Conservation (phyloP, 177 flowering plant species). For the Vitis hybrid region DNA sequence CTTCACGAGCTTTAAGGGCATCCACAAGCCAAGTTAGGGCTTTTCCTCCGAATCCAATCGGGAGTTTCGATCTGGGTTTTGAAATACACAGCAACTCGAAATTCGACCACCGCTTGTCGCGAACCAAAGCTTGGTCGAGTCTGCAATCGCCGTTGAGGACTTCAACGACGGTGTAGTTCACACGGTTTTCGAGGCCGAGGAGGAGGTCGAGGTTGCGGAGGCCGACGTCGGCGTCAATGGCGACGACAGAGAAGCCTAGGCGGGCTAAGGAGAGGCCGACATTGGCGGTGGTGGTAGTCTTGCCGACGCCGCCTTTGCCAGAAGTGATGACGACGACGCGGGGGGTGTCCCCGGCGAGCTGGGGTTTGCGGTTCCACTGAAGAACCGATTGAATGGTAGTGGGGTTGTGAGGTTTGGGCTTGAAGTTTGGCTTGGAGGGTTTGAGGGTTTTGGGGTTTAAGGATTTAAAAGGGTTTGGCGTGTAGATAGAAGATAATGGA, state of each 20-base stretch:
- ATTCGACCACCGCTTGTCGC: conserved; percentile 95
- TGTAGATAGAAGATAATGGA: conserved; percentile 22
- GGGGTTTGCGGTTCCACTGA: conserved; percentile 85
- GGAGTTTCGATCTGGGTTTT: conserved; percentile 86
- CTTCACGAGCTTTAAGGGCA: conserved; percentile 64
- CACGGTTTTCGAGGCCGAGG: conserved; percentile 90
- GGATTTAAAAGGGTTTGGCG: conserved; percentile 17
- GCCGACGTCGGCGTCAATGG: conserved; percentile 96
- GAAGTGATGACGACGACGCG: conserved; percentile 96
- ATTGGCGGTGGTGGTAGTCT: conserved; percentile 97
- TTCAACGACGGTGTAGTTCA: conserved; percentile 91
- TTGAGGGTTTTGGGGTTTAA: conserved; percentile 24
- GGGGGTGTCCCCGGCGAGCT: conserved; percentile 81
- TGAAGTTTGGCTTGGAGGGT: conserved; percentile 7
- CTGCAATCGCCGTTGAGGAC: conserved; percentile 95
- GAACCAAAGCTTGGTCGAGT: conserved; percentile 90
- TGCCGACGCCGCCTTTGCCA: conserved; percentile 98
- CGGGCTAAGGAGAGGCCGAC: conserved; percentile 90
- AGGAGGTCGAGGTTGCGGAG: conserved; percentile 95
- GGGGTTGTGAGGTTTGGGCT: conserved; percentile 4
- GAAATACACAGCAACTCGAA: conserved; percentile 88
- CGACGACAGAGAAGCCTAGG: conserved; percentile 88
- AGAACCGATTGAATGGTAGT: conserved; percentile 43
- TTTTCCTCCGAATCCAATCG: conserved; percentile 87
- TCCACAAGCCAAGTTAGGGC: conserved; percentile 93